Percentiles rank a stretch among this genome's conserved stretches.
Conservation (phyloP, 1,284 basidiomycete species). For the Flammula alnicola region DNA sequence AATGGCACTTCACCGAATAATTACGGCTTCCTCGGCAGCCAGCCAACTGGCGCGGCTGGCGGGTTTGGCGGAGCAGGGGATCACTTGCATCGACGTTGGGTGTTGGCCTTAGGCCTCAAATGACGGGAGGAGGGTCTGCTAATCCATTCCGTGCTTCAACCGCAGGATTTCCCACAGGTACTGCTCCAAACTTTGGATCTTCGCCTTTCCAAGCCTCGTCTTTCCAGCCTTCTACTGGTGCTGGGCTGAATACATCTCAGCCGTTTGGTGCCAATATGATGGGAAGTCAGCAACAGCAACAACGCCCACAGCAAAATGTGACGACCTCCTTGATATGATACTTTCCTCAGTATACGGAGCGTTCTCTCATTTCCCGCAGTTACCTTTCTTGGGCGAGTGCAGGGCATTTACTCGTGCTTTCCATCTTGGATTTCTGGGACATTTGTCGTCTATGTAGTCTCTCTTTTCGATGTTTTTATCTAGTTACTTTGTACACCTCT, state of each 20-base stretch:
- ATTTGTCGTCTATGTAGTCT: constrained; percentile 5
- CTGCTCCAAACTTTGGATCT: constrained; percentile 18
- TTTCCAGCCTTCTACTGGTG: constrained; percentile 15
- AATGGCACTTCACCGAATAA: constrained; percentile 14
- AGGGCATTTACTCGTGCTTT: not conserved
- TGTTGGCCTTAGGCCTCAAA: constrained; percentile 72
- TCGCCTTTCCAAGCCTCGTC: constrained; percentile 6
- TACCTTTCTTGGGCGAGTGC: constrained; percentile 1
- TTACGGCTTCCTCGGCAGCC: constrained; percentile 12
- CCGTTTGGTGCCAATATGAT: constrained; percentile 16
- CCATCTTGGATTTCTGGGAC: constrained; percentile 14
- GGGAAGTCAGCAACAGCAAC: constrained; percentile 17
- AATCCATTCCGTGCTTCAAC: constrained; percentile 80
- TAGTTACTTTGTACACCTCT: constrained; percentile 7
- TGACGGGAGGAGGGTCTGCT: constrained; percentile 69
- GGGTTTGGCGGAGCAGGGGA: constrained; percentile 28
- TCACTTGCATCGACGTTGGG: constrained; percentile 41
- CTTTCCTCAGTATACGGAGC: no score
- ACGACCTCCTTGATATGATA: constrained; percentile 26
- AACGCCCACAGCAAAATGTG: constrained; percentile 22
- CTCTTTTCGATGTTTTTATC: constrained; percentile 3
- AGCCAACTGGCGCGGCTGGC: constrained; percentile 30
- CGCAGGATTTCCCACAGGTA: constrained; percentile 16
- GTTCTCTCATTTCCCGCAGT: no score
- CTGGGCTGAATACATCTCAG: constrained; percentile 12